Conservation (phyloP, 176 grass and related monocot genomes). For the Carex scoparia region DNA sequence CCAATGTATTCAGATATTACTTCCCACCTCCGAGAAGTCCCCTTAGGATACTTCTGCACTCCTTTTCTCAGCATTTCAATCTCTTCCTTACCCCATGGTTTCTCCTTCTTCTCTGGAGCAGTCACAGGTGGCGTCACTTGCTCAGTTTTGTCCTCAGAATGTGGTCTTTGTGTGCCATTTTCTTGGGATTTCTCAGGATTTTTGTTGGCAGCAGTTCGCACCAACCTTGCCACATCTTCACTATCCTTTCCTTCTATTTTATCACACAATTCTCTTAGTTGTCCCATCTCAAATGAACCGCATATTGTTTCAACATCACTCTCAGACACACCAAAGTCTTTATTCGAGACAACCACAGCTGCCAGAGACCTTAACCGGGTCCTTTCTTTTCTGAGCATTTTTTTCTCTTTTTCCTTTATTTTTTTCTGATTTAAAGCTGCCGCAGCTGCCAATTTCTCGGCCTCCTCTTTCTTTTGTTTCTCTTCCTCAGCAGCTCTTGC, state of each 20-base stretch:
- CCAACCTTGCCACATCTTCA: constrained; percentile 44
- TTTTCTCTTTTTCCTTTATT: constrained; percentile 96
- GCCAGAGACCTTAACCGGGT: constrained; percentile 51
- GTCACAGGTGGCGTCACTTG: constrained; percentile 39
- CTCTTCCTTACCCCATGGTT: constrained; percentile 80
- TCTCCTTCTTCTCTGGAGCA: constrained; percentile 70
- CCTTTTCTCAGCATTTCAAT: constrained; percentile 95
- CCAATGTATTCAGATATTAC: constrained; percentile 92
- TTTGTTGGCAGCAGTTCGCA: constrained; percentile 45
- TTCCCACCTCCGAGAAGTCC: constrained; percentile 87
- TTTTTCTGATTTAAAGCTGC: constrained; percentile 69
- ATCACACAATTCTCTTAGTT: constrained; percentile 59
- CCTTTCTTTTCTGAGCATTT: constrained; percentile 85
- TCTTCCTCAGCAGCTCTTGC: constrained; percentile 68
- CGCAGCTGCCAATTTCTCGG: constrained; percentile 66
- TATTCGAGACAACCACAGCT: constrained; percentile 31
- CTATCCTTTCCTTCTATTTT: constrained; percentile 58
- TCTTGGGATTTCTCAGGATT: constrained; percentile 22
- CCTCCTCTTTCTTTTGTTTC: constrained; percentile 67
- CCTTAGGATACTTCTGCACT: constrained; percentile 90
- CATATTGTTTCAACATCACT: constrained; percentile 75
- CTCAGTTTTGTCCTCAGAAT: constrained; percentile 30
- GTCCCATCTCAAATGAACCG: constrained; percentile 53
- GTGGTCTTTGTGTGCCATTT: constrained; percentile 14
- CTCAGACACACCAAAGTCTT: constrained; percentile 43